phyloP scores from a whole-genome alignment of 2,329 filamentous ascomycete genomes.

The Apiospora hydei region DNA sequence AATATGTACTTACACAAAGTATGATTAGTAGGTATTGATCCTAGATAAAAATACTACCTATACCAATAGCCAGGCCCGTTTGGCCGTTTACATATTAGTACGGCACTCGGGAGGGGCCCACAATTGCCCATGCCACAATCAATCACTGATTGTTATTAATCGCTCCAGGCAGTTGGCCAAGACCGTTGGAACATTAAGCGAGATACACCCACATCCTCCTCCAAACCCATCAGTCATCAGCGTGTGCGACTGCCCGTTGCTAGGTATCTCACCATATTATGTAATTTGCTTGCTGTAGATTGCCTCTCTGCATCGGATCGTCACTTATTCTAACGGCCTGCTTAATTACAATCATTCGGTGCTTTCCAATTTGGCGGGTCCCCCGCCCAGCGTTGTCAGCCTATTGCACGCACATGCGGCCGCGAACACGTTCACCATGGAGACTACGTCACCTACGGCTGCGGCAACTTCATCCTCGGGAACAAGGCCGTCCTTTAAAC shows the following conservation, averaged over 20 bases:
- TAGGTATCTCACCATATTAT: background rate
- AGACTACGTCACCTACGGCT: background rate
- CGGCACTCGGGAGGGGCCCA: background rate
- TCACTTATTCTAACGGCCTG: background rate
- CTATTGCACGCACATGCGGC: background rate
- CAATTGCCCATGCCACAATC: background rate
- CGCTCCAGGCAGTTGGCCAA: background rate
- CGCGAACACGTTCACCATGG: background rate
- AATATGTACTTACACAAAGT: background rate
- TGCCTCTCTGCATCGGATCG: background rate
- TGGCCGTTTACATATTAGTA: background rate
- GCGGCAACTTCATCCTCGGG: background rate
- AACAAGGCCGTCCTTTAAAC: slow-evolving; percentile 26
- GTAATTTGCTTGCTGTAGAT: background rate
- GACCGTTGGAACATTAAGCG: background rate
- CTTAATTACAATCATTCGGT: background rate
- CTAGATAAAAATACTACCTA: too few relatives aligned
- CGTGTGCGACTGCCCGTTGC: background rate
- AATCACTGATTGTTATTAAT: background rate
- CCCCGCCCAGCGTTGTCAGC: background rate
- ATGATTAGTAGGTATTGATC: too few relatives aligned
- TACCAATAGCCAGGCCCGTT: background rate
- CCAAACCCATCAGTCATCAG: background rate
- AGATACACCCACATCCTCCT: slow-evolving; percentile 4
- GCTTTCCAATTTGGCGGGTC: background rate